phyloP scores from a whole-genome alignment of 2,329 filamentous ascomycete genomes.

The Colletotrichum filicis region DNA sequence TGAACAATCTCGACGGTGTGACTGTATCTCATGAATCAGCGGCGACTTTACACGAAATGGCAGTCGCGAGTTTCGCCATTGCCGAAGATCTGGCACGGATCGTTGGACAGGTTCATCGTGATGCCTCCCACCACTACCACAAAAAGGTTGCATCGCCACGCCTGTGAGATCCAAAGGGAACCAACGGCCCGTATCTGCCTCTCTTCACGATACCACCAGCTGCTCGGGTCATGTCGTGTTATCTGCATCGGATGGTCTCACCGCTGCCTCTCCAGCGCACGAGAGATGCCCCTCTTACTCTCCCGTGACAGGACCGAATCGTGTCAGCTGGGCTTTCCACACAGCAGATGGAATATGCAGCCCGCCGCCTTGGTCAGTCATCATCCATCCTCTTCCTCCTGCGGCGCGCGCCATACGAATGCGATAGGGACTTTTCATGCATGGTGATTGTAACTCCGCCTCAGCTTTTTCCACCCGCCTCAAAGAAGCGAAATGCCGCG shows the following conservation, averaged over 20 bases:
- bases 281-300: constrained; percentile 7
- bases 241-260: constrained; percentile 11
- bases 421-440: constrained; percentile 8
- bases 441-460: constrained; percentile 8
- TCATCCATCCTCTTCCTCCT: constrained; percentile 10
- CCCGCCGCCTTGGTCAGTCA: constrained; percentile 20
- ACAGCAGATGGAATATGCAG: constrained; percentile 3
- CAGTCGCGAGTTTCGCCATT: not conserved
- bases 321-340: constrained; percentile 8
- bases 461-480: not conserved
- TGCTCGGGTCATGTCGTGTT: not conserved
- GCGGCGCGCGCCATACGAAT: constrained; percentile 15
- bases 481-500: not conserved
- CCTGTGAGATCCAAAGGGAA: not conserved
- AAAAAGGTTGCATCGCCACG: constrained; percentile 17
- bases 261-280: constrained; percentile 13
- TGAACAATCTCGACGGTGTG: not conserved
- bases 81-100: not conserved
- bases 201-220: not conserved
- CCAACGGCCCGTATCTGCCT: not conserved
- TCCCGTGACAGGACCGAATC: not conserved
- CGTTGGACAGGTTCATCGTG: constrained; percentile 16
- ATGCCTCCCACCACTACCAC: not conserved
- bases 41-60: not conserved
- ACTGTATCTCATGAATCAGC: not conserved